Percentiles rank a stretch among this genome's conserved stretches.
phyloP scores from a whole-genome alignment of 129 eudicot genomes.

The Cynara cardunculus region DNA sequence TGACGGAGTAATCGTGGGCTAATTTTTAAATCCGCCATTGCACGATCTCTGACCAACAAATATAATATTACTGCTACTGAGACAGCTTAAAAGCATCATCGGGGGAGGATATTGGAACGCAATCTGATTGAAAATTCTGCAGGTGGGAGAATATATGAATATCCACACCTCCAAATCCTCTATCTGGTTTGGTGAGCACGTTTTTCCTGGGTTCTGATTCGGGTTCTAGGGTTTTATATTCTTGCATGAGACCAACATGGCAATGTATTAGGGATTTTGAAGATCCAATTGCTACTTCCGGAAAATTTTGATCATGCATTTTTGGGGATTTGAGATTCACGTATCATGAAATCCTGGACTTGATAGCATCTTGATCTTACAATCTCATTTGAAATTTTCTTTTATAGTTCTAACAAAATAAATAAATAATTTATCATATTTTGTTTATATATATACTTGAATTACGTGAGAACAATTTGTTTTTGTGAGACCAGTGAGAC shows the following conservation, averaged over 20 bases:
- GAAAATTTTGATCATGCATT: background rate
- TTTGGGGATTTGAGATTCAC: background rate
- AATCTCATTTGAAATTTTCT: background rate
- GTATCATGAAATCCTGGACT: background rate
- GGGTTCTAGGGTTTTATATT: background rate
- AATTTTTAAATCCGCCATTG: background rate
- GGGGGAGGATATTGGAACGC: background rate
- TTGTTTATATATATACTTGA: too few relatives aligned
- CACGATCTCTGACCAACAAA: slow-evolving; percentile 28
- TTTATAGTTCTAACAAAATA: background rate
- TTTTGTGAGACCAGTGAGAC: too few relatives aligned
- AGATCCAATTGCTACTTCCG: background rate
- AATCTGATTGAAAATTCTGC: background rate
- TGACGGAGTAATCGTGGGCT: slow-evolving; percentile 17
- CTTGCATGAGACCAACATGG: background rate
- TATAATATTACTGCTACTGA: background rate
- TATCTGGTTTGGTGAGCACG: slow-evolving; percentile 22
- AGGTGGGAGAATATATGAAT: slow-evolving; percentile 11
- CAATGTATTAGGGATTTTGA: background rate
- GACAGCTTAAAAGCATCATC: background rate
- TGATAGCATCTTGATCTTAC: background rate
- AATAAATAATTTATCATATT: too few relatives aligned
- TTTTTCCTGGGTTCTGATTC: slow-evolving; percentile 1
- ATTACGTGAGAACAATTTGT: too few relatives aligned
- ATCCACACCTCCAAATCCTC: background rate